Conservation (phyloP, 2,329 filamentous ascomycete genomes). For the Stylonectria norvegica region DNA sequence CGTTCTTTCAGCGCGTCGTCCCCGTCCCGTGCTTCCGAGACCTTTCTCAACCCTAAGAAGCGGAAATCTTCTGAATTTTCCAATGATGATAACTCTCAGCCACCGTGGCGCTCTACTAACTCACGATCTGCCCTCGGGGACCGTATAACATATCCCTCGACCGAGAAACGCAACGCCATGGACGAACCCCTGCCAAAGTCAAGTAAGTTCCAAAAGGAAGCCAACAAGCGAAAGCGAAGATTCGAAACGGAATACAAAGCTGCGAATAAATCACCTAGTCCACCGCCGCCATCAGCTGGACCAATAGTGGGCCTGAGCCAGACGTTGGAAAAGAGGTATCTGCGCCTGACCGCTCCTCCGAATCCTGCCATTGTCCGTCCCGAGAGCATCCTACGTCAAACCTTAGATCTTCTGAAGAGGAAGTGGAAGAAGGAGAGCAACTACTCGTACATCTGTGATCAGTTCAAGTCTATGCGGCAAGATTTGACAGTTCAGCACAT, state of each 20-base stretch:
- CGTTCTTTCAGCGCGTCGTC: conserved; percentile 24
- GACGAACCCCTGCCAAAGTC: conserved; percentile 49
- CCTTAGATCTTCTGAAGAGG: conserved; percentile 82
- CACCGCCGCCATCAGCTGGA: conserved; percentile 54
- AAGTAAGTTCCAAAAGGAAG: conserved; percentile 91
- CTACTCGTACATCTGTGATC: conserved; percentile 97
- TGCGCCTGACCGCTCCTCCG: conserved; percentile 86
- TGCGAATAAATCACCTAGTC: conserved; percentile 55
- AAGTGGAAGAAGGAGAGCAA: conserved; percentile 94
- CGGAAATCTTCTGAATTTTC: conserved; percentile 72
- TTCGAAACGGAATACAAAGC: conserved; percentile 69
- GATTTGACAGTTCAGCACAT: conserved; percentile 97
- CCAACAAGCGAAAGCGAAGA: conserved; percentile 85
- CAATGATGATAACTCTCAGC: conserved; percentile 52
- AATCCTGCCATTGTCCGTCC: conserved; percentile 87
- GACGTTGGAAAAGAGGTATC: conserved; percentile 86
- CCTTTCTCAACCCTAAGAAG: conserved; percentile 59
- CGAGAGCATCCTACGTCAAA: conserved; percentile 72
- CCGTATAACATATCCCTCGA: conserved; percentile 63
- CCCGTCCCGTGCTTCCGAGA: conserved; percentile 22
- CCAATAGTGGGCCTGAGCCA: conserved; percentile 85
- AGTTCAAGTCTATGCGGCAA: conserved; percentile 98
- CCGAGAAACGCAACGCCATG: conserved; percentile 40
- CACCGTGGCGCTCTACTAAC: conserved; percentile 76
- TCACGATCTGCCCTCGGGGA: conserved; percentile 60